These are phyloP conservation scores for Mycena citricolor DNA, from an alignment of 1,284 basidiomycete genomes.

Conservation along the genomic window DNA sequence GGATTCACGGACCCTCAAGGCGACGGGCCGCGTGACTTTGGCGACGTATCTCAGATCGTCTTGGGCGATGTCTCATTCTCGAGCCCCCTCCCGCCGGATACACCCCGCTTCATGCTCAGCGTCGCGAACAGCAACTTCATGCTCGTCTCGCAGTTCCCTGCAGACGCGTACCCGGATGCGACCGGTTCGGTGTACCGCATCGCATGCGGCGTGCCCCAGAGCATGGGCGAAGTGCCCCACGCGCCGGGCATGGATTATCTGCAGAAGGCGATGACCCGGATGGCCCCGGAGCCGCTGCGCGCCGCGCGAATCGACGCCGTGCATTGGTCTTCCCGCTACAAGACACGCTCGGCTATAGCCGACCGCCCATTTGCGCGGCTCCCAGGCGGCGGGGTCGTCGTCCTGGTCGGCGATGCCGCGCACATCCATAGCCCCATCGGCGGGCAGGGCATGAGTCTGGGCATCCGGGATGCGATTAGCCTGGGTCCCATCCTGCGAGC, in stretches of 20 bases:
- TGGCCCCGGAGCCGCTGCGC: constrained; percentile 32
- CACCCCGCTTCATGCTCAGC: constrained; percentile 16
- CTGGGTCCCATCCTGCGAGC: constrained; percentile 27
- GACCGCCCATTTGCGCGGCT: constrained; percentile 10
- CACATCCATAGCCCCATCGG: constrained; percentile 18
- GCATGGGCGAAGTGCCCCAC: constrained; percentile 32
- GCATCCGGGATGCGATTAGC: constrained; percentile 27
- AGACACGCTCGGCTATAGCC: constrained; percentile 9
- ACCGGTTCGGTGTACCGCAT: constrained; percentile 29
- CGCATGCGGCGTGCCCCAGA: constrained; percentile 29
- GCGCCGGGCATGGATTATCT: constrained; percentile 33
- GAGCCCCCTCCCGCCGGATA: constrained; percentile 6
- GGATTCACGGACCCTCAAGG: constrained; percentile 10
- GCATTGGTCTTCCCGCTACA: constrained; percentile 28
- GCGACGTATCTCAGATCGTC: constrained; percentile 30
- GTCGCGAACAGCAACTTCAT: constrained; percentile 26
- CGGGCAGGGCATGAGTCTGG: constrained; percentile 19
- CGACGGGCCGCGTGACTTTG: constrained; percentile 9
- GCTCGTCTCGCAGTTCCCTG: constrained; percentile 29
- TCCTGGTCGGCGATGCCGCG: constrained; percentile 16
- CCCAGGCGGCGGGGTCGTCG: constrained; percentile 12
- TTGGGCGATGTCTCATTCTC: constrained; percentile 10
- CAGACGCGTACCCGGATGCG: neutral
- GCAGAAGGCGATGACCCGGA: too few species aligned
- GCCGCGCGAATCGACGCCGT: constrained; percentile 31